Conservation (phyloP, 306 rosid genomes). For the Neltuma alba region DNA sequence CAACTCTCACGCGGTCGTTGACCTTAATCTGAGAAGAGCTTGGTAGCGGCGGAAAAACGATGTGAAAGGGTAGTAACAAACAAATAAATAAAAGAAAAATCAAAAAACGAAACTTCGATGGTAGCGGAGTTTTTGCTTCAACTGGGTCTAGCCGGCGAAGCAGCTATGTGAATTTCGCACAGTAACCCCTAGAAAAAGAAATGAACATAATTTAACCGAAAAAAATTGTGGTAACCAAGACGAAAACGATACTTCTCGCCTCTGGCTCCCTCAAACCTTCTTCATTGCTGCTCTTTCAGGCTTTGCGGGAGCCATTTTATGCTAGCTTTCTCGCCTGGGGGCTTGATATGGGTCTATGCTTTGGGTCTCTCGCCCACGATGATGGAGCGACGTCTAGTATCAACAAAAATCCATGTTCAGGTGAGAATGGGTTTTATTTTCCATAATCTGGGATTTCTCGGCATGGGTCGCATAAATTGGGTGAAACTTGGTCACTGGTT, state of each 20-base stretch:
- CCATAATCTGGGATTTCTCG: not conserved
- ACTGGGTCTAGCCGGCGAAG: not conserved
- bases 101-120: not conserved
- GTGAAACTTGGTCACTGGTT: constrained; percentile 16
- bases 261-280: not conserved
- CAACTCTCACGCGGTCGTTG: constrained; percentile 8
- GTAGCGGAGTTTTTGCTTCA: not conserved
- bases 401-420: constrained; percentile 35
- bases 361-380: constrained; percentile 34
- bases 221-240: not conserved
- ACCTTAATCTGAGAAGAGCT: too few species aligned
- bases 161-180: not conserved
- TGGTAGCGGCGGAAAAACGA: not conserved
- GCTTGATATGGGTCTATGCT: constrained; percentile 56
- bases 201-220: not conserved
- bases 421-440: constrained; percentile 24
- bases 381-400: constrained; percentile 27
- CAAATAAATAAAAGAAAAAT: not conserved
- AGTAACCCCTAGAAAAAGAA: not conserved
- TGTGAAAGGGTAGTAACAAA: not conserved
- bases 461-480: not conserved
- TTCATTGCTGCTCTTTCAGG: not conserved
- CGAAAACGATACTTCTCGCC: not conserved
- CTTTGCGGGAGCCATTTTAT: not conserved
- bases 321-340: not conserved